A percentile compares a stretch with the other conserved stretches of the same genome.
Evolutionary conservation across 208 protist species (phyloP).

Genomic region (Tetramitus jugosus): DNA sequence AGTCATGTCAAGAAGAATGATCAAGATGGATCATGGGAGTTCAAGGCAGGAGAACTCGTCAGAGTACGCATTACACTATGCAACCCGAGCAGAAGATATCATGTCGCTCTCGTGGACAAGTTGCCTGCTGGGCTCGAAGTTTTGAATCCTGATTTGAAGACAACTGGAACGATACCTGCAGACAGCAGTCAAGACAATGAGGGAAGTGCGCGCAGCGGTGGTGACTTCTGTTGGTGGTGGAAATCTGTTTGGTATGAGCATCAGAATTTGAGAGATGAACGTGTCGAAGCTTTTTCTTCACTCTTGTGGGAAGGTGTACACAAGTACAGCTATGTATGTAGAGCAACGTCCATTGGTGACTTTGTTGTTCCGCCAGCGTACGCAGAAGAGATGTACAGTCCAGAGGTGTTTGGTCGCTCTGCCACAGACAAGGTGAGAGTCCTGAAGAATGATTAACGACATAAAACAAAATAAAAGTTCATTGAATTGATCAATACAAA

Average conservation of each 20-base stretch:
- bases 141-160: slow-evolving; percentile 1
- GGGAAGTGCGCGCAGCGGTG: neutral
- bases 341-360: neutral
- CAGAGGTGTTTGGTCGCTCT: slow-evolving; percentile 8
- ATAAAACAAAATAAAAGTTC: too few species aligned
- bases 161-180: neutral
- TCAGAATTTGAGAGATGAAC: slow-evolving; percentile 17
- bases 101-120: slow-evolving; percentile 2
- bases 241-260: slow-evolving; percentile 6
- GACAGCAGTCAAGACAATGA: too few species aligned
- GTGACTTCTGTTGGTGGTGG: neutral
- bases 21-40: neutral
- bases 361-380: neutral
- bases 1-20: neutral
- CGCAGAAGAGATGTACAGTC: slow-evolving; percentile 14
- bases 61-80: neutral
- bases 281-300: slow-evolving; percentile 6
- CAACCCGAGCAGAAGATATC: neutral
- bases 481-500: too few species aligned
- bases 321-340: neutral
- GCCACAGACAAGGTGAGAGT: neutral
- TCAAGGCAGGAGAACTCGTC: slow-evolving; percentile 11
- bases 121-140: slow-evolving; percentile 3
- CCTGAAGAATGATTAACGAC: too few species aligned
- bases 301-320: neutral